A percentile compares a stretch with the other conserved stretches of the same genome.
Conservation (phyloP, 345 rosid genomes). For the Kandelia obovata region DNA sequence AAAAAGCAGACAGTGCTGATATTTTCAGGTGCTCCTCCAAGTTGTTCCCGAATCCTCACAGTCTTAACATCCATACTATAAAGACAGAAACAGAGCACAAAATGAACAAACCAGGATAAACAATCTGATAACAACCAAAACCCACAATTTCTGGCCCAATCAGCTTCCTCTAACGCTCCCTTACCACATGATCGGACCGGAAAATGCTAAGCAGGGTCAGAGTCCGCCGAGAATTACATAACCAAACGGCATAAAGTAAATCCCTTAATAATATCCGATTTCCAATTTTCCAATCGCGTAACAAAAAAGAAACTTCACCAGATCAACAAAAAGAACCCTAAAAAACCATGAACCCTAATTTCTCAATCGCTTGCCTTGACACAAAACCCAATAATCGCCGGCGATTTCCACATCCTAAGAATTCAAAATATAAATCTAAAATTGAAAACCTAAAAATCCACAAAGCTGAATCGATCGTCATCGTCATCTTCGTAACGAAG, state of each 20-base stretch:
- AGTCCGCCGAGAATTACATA: too few species aligned
- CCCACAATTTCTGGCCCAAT: background rate
- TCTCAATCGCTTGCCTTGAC: too few species aligned
- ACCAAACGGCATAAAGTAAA: background rate
- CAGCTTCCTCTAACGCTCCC: background rate
- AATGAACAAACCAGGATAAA: background rate
- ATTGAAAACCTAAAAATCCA: slow-evolving; percentile 1
- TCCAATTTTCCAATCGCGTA: too few species aligned
- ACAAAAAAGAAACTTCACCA: too few species aligned
- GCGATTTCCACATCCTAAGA: too few species aligned
- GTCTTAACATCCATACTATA: slow-evolving; percentile 4
- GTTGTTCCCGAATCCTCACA: background rate
- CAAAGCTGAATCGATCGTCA: background rate
- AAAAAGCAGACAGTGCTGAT: slow-evolving; percentile 8
- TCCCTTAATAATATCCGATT: too few species aligned
- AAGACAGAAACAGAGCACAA: background rate
- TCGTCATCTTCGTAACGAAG: background rate
- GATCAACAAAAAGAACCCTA: too few species aligned
- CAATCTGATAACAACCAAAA: background rate
- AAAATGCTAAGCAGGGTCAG: background rate
- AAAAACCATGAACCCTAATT: too few species aligned
- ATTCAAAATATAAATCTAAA: background rate
- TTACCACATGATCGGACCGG: background rate
- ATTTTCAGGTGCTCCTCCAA: slow-evolving; percentile 1
- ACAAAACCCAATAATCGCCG: too few species aligned